Base-by-base conservation (phyloP, 1,284 basidiomycete genomes). In the Ustilago shanxiensis region DNA sequence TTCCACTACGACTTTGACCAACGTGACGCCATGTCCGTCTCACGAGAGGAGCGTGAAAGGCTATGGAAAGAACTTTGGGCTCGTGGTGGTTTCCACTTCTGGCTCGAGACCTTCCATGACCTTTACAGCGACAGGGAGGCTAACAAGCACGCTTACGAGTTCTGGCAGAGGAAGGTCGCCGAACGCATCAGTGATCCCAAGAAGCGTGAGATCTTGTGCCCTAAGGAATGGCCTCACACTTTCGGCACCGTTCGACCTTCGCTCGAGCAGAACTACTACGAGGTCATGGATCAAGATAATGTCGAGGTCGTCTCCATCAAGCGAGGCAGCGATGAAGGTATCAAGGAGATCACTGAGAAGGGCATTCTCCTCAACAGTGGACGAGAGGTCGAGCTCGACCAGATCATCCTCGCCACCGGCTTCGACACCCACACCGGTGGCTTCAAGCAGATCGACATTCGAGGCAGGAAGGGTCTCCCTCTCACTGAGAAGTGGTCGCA, bases 281-380 rank as follows among this genome's bases (percentile, higher is more conserved):
- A 88, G 37, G 86, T 87, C 37, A 85, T 91, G 41, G 86, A 89
- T 60, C 86, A 87, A 56, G 87, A 89, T 6, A 91, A 91, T 77
- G 89, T 91, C 31, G 85, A 85, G 33, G 74, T 91, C 35, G 83
- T 82, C 22, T 89, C 88, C 87, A 88, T 88, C 33, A 79, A 73
- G 60, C 58, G 73, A 2, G 68, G 65, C 14, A 68, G 65, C 11
- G 55, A 71, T 16, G 68, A 80, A 37, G 81, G 81, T 10, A 89
- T 90, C 77, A 86, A 87, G 24, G 78, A 80, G 33, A 76, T 90
- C 45, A 87, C 87, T 1, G 86, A 88, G 62, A 86, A 88, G 24
- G 89, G 89, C 0, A 82, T 91, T 61, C 85, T 87, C 66, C 86
- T 90, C 28, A 87, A 88, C 71, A 88, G 87, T 4, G 90, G 90